These are phyloP conservation scores for Ceratobasidium sp. DNA, from an alignment of 1,284 basidiomycete genomes.

Conservation along the genomic window DNA sequence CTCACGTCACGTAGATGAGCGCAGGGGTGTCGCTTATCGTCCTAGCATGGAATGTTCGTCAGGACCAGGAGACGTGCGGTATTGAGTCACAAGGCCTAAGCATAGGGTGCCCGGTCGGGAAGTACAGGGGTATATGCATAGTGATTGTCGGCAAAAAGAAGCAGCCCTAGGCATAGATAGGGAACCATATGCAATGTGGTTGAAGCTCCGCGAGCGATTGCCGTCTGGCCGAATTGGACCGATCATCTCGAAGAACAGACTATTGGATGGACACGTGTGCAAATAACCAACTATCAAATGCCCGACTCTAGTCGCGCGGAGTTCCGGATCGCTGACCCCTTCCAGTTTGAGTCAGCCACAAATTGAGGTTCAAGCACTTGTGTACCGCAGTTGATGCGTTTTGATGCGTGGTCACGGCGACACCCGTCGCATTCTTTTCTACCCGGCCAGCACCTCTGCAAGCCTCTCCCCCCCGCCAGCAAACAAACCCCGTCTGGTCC, in stretches of 20 bases:
- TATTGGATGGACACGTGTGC: slow-evolving; percentile 15
- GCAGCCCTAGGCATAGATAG: not conserved
- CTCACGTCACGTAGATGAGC: slow-evolving; percentile 25
- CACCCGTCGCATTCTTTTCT: slow-evolving; percentile 10
- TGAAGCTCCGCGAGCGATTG: slow-evolving; percentile 13
- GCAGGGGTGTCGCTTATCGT: slow-evolving; percentile 24
- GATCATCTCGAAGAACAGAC: slow-evolving; percentile 1
- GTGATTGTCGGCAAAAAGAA: not conserved
- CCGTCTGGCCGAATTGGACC: slow-evolving; percentile 26
- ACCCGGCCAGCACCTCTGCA: slow-evolving; percentile 1
- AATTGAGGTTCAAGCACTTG: slow-evolving; percentile 19
- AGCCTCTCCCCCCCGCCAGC: slow-evolving; percentile 20
- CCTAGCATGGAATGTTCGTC: slow-evolving; percentile 18
- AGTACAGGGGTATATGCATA: slow-evolving; percentile 1
- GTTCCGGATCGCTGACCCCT: slow-evolving; percentile 12
- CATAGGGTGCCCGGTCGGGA: slow-evolving; percentile 5
- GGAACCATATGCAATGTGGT: not conserved
- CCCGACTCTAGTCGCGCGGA: not conserved
- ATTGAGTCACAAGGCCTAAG: slow-evolving; percentile 27
- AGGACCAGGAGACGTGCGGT: slow-evolving; percentile 3
- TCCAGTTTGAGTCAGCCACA: slow-evolving; percentile 30
- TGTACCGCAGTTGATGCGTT: slow-evolving; percentile 31
- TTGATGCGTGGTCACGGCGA: slow-evolving; percentile 18
- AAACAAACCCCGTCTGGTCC: slow-evolving; percentile 21
- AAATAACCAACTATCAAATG: slow-evolving; percentile 15